Evolutionary conservation across 371 early-diverging fungal species (phyloP).

Genomic region (Polyrhizophydium stewartii): DNA sequence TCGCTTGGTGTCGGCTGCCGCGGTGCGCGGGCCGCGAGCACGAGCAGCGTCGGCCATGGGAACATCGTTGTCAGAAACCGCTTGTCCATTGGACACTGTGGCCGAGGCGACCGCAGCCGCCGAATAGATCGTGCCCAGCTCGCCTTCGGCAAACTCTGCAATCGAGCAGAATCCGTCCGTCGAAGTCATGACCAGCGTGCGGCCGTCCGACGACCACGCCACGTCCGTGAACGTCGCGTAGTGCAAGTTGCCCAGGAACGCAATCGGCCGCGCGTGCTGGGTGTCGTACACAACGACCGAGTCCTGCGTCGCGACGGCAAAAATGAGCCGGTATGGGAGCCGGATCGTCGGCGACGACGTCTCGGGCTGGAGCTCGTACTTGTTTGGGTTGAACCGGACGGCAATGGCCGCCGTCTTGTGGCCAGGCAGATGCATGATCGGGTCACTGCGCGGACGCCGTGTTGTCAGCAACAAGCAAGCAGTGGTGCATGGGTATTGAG

Average conservation of each 20-base stretch:
- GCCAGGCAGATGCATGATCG: conserved; percentile 64
- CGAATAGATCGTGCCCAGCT: conserved; percentile 20
- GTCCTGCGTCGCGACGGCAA: conserved; percentile 84
- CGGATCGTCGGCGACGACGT: conserved; percentile 4
- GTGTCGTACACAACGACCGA: conserved; percentile 81
- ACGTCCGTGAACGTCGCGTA: conserved; percentile 87
- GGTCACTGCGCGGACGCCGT: conserved; percentile 27
- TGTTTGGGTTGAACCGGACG: conserved; percentile 64
- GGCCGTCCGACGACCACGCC: conserved; percentile 79
- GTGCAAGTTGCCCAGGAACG: conserved; percentile 75
- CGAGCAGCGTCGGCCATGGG: too few species aligned
- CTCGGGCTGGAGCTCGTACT: conserved; percentile 18
- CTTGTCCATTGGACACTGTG: too few species aligned
- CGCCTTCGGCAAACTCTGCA: conserved; percentile 57
- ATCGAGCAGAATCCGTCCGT: conserved; percentile 91
- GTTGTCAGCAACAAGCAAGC: too few species aligned
- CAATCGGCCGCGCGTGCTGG: conserved; percentile 65
- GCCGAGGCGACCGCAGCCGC: too few species aligned
- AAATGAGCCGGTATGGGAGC: conserved; percentile 71
- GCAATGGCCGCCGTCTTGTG: conserved; percentile 77
- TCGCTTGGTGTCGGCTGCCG: too few species aligned
- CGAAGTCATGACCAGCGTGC: conserved; percentile 67
- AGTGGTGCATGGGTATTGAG: conserved; percentile 3
- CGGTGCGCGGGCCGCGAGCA: too few species aligned
- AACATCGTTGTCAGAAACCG: too few species aligned